phyloP scores from a whole-genome alignment of 2,329 filamentous ascomycete genomes.

The Sarocladium oryzae region DNA sequence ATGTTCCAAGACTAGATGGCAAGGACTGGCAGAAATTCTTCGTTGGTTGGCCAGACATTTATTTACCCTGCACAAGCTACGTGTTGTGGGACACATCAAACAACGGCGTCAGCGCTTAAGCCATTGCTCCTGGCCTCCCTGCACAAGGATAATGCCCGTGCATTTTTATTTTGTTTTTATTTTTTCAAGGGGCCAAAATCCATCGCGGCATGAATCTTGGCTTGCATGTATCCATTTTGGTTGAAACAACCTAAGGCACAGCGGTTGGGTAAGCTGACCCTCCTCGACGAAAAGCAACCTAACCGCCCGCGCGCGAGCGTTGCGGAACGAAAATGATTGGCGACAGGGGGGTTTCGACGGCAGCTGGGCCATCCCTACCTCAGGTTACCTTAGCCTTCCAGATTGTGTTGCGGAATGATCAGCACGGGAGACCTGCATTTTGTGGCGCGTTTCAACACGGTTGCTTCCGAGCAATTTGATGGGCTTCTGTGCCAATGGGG shows the following conservation, averaged over 20 bases:
- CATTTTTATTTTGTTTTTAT: too few relatives aligned
- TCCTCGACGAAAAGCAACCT: too few relatives aligned
- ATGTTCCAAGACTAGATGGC: background rate
- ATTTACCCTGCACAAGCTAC: background rate
- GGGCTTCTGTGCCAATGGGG: slow-evolving; percentile 1
- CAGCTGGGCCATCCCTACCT: too few relatives aligned
- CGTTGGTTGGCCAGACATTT: background rate
- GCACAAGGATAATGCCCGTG: too few relatives aligned
- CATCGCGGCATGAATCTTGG: too few relatives aligned
- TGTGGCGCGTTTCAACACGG: slow-evolving; percentile 7
- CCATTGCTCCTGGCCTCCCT: too few relatives aligned
- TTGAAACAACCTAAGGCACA: too few relatives aligned
- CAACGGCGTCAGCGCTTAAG: background rate
- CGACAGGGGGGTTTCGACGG: too few relatives aligned
- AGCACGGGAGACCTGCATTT: background rate
- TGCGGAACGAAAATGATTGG: slow-evolving; percentile 6
- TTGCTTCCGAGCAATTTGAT: background rate
- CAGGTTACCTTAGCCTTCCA: too few relatives aligned
- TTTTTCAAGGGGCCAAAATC: too few relatives aligned
- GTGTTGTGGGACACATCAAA: background rate
- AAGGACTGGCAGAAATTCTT: background rate
- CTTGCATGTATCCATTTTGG: too few relatives aligned
- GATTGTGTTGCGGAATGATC: background rate
- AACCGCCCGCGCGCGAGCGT: too few relatives aligned
- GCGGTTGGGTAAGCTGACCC: background rate